Base-by-base conservation (phyloP, 148 eudicot genomes). In the Nepenthes mirabilis region DNA sequence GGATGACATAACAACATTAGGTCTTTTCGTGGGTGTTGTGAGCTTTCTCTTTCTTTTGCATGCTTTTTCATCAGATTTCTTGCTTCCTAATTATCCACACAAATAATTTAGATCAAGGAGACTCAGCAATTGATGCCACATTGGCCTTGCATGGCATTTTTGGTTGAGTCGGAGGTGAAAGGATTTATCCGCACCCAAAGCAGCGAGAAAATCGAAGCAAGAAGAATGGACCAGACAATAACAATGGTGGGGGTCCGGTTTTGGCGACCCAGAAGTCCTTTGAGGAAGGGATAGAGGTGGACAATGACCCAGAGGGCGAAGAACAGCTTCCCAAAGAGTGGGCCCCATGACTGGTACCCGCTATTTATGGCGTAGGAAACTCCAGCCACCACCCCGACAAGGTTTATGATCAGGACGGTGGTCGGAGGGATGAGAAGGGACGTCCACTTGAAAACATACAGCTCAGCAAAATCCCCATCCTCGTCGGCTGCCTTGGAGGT, bases 311-410 rank as follows among this genome's bases (percentile, higher is more conserved):
- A 87, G 11, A 87, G 64, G 14, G 95, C 75, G 54, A 87, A 87
- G 73, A 87, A 87, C 37, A 87, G 77, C 65, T 84, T 87, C 8
- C 95, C 95, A 33, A 87, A 87, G 11, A 87, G 80, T 5, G 95
- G 95, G 1, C 95, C 95, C 95, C 95, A 87, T 0, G 86, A 87
- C 61, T 87, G 95, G 66, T 84, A 87, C 36, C 95, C 95, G 7
- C 85, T 80, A 69, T 87, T 87, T 34, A 87, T 65, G 48, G 95
- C 90, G 9, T 69, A 82, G 0, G 95, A 87, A 51, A 87, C 90
- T 14, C 95, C 95, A 2, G 88, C 90, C 58, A 87, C 95, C 9
- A 87, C 75, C 9, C 95, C 95, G 6, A 87, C 90, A 55, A 87
- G 34, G 80, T 87, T 87, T 2, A 87, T 63, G 2, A 87, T 69